Evolutionary conservation across 371 early-diverging fungal species (phyloP).

Genomic region (Mortierella sp.): DNA sequence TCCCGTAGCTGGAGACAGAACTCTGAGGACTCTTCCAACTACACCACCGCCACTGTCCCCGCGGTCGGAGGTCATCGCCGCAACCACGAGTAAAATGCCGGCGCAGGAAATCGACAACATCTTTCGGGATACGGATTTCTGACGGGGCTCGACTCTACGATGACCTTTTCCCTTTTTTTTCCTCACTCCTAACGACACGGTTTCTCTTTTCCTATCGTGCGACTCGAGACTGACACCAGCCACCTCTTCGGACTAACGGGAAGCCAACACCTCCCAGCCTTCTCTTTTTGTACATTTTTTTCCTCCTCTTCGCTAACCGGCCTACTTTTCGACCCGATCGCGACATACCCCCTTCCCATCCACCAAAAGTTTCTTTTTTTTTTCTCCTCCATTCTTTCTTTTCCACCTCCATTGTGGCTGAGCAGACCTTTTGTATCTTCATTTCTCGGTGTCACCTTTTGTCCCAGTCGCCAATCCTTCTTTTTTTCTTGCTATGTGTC

Average conservation of each 20-base stretch:
- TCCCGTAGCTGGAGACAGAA: slow-evolving; percentile 38
- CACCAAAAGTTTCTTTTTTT: slow-evolving; percentile 6
- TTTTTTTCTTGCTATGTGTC: background rate
- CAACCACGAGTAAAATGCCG: slow-evolving; percentile 36
- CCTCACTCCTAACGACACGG: background rate
- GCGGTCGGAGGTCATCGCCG: slow-evolving; percentile 49
- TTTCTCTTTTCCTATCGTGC: background rate
- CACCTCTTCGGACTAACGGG: background rate
- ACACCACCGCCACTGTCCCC: slow-evolving; percentile 34
- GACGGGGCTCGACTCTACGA: background rate
- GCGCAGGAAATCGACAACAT: background rate
- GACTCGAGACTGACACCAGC: background rate
- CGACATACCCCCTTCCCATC: background rate
- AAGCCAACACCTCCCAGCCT: background rate
- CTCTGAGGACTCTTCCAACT: slow-evolving; percentile 31
- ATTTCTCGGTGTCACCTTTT: background rate
- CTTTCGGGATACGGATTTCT: background rate
- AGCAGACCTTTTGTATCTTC: background rate
- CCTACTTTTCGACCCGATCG: background rate
- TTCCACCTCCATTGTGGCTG: background rate
- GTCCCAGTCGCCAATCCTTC: background rate
- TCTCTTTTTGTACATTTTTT: background rate
- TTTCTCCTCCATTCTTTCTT: background rate
- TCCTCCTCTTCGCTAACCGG: background rate
- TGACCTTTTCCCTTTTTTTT: background rate